Base-by-base conservation (phyloP, 2,329 filamentous ascomycete species). In the Nannizzia gypsea region DNA sequence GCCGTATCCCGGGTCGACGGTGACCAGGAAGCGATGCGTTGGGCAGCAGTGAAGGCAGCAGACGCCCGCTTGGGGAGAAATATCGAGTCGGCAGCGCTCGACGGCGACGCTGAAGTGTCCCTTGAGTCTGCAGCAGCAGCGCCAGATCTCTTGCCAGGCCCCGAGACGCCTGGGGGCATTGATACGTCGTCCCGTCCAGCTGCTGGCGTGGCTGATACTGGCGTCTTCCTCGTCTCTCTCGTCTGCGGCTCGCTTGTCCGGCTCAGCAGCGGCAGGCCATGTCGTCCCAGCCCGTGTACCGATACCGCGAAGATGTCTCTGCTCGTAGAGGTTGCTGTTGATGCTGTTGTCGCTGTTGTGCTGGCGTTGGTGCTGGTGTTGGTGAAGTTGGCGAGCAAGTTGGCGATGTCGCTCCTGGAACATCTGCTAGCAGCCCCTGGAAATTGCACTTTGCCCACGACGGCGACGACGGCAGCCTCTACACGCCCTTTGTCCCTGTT, bases 1-100 rank as follows among this genome's bases (percentile, higher is more conserved):
- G 31, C 9, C 31, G 11, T 31, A 20, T 46, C 56, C 26, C 40
- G 54, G 31, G 61, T 59, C 40, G 58, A 28, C 46, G 52, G 31
- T 22, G 63, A 44, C 60, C 63, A 63, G 57, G 63, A 63, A 57
- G 62, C 26, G 15, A 61, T 52, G 44, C 60, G 62, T 59, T 62
- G 62, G 60, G 62, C 59, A 59, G 59, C 60, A 48, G 34, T 55
- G 54, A 40, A 13, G 26, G 61, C 50, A 54, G 31, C 24, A 22
- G 62, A 42, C 20, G 61, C 28, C 38, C 55, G 31, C 17, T 66
- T 61, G 61, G 63, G 64, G 62, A 66, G 26, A 42, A 42, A 42
- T 36, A 36, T 44, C 24, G 58, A 24, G 13, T 57, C 48, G 26
- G 52, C 50, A 22, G 56, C 26, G 24, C 22, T n/a, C 22, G 54